Evolutionary conservation across 305 asterid species (phyloP).

Genomic region (Fraxinus xanthoxyloides): DNA sequence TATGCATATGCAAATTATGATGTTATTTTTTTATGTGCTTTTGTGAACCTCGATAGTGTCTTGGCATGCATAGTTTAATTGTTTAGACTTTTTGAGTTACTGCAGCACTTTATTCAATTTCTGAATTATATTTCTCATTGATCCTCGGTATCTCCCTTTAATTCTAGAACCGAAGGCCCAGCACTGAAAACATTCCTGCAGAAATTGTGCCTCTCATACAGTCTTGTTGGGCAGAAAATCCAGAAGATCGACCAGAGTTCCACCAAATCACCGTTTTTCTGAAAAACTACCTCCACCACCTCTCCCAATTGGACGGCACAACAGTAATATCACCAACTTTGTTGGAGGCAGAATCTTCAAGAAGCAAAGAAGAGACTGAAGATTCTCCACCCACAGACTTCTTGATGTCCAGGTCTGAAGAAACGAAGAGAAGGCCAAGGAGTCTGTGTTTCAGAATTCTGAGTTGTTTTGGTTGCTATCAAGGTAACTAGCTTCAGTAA

Average conservation of each 20-base stretch:
- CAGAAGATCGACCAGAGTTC: constrained; percentile 61
- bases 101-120: background rate
- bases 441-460: constrained; percentile 27
- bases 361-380: constrained; percentile 21
- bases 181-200: constrained; percentile 47
- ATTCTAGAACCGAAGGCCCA: constrained; percentile 57
- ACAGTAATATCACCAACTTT: constrained; percentile 14
- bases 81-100: background rate
- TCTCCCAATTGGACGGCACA: constrained; percentile 13
- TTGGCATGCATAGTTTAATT: background rate
- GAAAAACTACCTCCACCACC: constrained; percentile 26
- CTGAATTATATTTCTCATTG: background rate
- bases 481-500: constrained; percentile 1
- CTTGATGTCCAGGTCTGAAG: constrained; percentile 26
- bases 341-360: constrained; percentile 23
- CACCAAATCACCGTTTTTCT: constrained; percentile 42
- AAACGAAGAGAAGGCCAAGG: constrained; percentile 23
- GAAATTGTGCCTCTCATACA: constrained; percentile 43
- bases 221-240: constrained; percentile 66
- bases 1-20: background rate
- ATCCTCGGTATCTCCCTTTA: constrained; percentile 1
- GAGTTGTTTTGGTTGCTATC: constrained; percentile 14
- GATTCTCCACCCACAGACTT: constrained; percentile 29
- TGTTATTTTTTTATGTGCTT: background rate
- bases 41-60: background rate